Evolutionary conservation across 2,329 filamentous ascomycete species (phyloP).

Genomic region (Aspergillus pseudonomiae): DNA sequence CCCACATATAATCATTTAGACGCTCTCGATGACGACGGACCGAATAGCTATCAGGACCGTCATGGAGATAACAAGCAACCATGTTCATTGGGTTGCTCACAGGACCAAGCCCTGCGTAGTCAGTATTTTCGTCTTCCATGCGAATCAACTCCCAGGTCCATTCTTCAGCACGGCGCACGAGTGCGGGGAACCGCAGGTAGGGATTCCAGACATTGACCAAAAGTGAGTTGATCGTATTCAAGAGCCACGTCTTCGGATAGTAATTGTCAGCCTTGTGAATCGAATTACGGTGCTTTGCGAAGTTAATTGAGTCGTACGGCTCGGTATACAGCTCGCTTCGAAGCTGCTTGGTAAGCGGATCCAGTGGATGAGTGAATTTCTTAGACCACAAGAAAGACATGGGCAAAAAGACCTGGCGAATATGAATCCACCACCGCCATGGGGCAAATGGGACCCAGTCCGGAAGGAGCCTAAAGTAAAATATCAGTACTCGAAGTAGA

Average conservation of each 20-base stretch:
- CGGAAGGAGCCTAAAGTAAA: constrained; percentile 64
- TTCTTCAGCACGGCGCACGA: constrained; percentile 74
- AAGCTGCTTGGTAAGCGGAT: constrained; percentile 71
- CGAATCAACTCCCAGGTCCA: constrained; percentile 83
- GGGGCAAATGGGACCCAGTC: constrained; percentile 89
- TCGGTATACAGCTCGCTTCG: constrained; percentile 82
- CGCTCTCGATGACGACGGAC: constrained; percentile 79
- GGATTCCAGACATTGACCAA: constrained; percentile 80
- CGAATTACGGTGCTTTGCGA: constrained; percentile 75
- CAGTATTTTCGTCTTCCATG: constrained; percentile 91
- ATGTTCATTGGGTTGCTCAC: constrained; percentile 91
- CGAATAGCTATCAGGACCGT: constrained; percentile 73
- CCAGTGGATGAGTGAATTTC: constrained; percentile 75
- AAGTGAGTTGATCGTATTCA: constrained; percentile 78
- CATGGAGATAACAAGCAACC: constrained; percentile 80
- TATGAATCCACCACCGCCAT: constrained; percentile 98
- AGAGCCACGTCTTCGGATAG: constrained; percentile 83
- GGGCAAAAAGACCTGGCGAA: constrained; percentile 91
- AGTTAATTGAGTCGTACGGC: constrained; percentile 76
- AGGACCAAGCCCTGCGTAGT: constrained; percentile 81
- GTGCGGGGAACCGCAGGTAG: constrained; percentile 66
- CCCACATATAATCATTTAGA: constrained; percentile 84
- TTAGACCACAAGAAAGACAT: constrained; percentile 92
- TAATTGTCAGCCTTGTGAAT: constrained; percentile 84
- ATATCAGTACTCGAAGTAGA: constrained; percentile 11